Evolutionary conservation across 1,284 basidiomycete genomes (phyloP).

Genomic region (Fomitopsis pinicola): DNA sequence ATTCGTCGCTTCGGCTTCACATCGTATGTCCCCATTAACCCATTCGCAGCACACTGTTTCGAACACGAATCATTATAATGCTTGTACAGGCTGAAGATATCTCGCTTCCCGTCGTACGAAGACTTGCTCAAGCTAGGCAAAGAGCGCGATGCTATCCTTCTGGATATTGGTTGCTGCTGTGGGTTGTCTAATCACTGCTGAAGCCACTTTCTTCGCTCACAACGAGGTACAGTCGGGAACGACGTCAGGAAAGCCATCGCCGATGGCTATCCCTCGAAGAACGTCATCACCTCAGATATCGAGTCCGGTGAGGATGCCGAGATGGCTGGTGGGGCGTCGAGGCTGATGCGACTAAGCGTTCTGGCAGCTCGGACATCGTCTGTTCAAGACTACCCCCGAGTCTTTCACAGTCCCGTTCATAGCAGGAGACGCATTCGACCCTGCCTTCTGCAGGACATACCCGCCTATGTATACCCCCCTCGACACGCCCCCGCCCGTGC

Average conservation of each 20-base stretch:
- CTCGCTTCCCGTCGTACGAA: conserved; percentile 8
- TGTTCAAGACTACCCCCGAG: conserved; percentile 25
- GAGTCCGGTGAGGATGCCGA: conserved; percentile 20
- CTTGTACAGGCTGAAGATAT: conserved; percentile 11
- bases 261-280: conserved; percentile 32
- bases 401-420: conserved; percentile 27
- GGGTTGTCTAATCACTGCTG: conserved; percentile 14
- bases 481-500: conserved; percentile 15
- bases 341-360: conserved; percentile 12
- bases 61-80: background rate
- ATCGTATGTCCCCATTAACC: conserved; percentile 3
- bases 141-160: conserved; percentile 36
- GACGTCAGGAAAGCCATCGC: conserved; percentile 36
- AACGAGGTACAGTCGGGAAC: conserved; percentile 34
- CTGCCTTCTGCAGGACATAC: conserved; percentile 25
- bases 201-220: background rate
- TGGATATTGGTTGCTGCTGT: conserved; percentile 47
- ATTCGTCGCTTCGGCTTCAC: conserved; percentile 15
- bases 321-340: background rate
- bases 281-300: conserved; percentile 32
- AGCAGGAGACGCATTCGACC: conserved; percentile 41
- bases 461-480: conserved; percentile 17
- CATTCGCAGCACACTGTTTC: background rate
- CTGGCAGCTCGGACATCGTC: conserved; percentile 25
- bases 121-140: conserved; percentile 33